A percentile compares a stretch with the other conserved stretches of the same genome.
phyloP scores from a whole-genome alignment of 2,329 filamentous ascomycete species.

The Aspergillus pseudoglaucus region DNA sequence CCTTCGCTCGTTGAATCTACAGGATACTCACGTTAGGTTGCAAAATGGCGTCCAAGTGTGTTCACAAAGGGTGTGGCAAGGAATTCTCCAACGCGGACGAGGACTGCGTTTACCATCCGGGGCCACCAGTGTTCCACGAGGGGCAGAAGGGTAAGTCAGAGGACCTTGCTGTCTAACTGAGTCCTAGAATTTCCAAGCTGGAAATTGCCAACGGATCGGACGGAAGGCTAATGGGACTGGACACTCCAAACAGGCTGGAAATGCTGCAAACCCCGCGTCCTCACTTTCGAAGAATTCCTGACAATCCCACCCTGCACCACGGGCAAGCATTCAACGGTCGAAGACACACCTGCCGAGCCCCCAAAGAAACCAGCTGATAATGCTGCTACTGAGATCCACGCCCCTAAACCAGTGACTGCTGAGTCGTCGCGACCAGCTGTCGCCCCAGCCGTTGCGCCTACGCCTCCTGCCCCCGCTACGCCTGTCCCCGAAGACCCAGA shows the following conservation, averaged over 20 bases:
- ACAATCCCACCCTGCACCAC: constrained; percentile 84
- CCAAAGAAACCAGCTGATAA: constrained; percentile 29
- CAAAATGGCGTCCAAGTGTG: constrained; percentile 61
- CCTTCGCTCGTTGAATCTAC: not conserved
- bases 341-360: constrained; percentile 54
- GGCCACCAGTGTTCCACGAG: constrained; percentile 92
- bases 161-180: constrained; percentile 18
- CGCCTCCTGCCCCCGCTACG: constrained; percentile 22
- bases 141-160: constrained; percentile 79
- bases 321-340: constrained; percentile 85
- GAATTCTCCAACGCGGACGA: constrained; percentile 74
- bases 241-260: constrained; percentile 68
- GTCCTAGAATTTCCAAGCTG: no score
- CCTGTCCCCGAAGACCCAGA: constrained; percentile 62
- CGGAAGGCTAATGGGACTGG: no score
- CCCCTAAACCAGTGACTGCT: constrained; percentile 5
- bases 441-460: constrained; percentile 25
- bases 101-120: constrained; percentile 84
- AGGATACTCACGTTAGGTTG: not conserved
- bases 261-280: constrained; percentile 93
- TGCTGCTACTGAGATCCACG: constrained; percentile 14
- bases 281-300: constrained; percentile 98
- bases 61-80: constrained; percentile 95
- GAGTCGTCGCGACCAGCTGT: constrained; percentile 12
- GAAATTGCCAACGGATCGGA: no score